Evolutionary conservation across 176 grass and related monocot genomes (phyloP).

Genomic region (Thalia dealbata): DNA sequence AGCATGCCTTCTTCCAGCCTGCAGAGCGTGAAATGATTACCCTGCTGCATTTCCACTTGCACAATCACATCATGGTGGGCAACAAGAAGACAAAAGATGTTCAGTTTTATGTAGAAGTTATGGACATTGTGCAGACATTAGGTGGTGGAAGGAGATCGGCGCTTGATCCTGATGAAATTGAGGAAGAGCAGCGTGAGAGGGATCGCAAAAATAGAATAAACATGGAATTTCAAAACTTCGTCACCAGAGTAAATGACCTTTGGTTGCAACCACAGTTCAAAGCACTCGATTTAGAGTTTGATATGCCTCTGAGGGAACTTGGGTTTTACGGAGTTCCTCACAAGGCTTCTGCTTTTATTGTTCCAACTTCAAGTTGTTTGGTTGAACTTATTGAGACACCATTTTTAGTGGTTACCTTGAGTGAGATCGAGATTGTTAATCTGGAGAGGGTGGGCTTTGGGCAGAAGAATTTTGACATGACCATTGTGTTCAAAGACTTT

Average conservation of each 20-base stretch:
- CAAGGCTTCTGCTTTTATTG: slow-evolving; percentile 71
- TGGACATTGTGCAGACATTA: slow-evolving; percentile 87
- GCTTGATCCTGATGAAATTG: slow-evolving; percentile 88
- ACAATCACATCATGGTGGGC: slow-evolving; percentile 83
- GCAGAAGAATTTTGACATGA: slow-evolving; percentile 88
- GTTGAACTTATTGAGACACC: slow-evolving; percentile 75
- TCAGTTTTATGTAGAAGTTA: slow-evolving; percentile 92
- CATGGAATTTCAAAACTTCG: slow-evolving; percentile 74
- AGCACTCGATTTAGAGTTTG: slow-evolving; percentile 61
- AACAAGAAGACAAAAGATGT: slow-evolving; percentile 93
- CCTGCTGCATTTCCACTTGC: slow-evolving; percentile 70
- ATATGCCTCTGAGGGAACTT: slow-evolving; percentile 64
- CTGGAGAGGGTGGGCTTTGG: slow-evolving; percentile 78
- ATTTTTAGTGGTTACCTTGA: slow-evolving; percentile 62
- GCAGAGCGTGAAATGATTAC: slow-evolving; percentile 87
- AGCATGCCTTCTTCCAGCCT: slow-evolving; percentile 84
- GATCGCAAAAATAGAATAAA: slow-evolving; percentile 70
- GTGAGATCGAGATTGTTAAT: slow-evolving; percentile 91
- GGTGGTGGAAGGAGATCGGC: slow-evolving; percentile 49
- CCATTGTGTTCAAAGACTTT: slow-evolving; percentile 93
- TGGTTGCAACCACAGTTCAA: slow-evolving; percentile 73
- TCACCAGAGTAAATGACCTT: slow-evolving; percentile 68
- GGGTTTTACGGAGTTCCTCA: slow-evolving; percentile 83
- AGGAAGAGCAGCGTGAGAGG: slow-evolving; percentile 90
- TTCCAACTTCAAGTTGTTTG: slow-evolving; percentile 79